Evolutionary conservation across 2,329 filamentous ascomycete genomes (phyloP).

Genomic region (Sporothrix phasma): DNA sequence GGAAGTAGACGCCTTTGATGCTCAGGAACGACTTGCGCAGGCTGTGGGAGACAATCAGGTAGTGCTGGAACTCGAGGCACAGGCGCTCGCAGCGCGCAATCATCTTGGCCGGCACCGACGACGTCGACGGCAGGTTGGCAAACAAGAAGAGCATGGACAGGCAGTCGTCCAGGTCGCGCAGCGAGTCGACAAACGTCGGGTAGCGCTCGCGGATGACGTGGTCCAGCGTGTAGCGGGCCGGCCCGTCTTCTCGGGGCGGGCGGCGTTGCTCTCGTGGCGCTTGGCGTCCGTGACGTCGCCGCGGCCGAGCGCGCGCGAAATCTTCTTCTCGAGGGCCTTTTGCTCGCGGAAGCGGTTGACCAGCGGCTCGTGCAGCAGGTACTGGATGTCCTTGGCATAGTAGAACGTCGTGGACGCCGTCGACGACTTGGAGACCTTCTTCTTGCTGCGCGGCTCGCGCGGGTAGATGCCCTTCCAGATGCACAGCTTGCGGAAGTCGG

Average conservation of each 20-base stretch:
- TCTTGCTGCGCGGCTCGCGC: constrained; percentile 90
- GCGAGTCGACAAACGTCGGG: constrained; percentile 87
- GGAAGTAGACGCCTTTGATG: constrained; percentile 99
- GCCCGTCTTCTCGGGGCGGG: constrained; percentile 79
- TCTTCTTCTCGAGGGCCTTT: constrained; percentile 96
- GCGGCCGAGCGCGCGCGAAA: constrained; percentile 79
- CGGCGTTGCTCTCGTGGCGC: constrained; percentile 76
- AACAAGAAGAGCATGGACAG: constrained; percentile 96
- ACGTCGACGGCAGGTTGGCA: constrained; percentile 85
- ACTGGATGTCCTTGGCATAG: constrained; percentile 92
- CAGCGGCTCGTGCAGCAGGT: constrained; percentile 91
- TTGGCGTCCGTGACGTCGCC: constrained; percentile 85
- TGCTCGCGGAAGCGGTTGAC: constrained; percentile 93
- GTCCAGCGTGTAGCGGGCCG: constrained; percentile 86
- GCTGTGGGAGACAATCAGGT: constrained; percentile 83
- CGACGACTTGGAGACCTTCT: constrained; percentile 87
- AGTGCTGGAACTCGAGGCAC: constrained; percentile 94
- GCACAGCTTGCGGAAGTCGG: constrained; percentile 94
- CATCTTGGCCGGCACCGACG: constrained; percentile 85
- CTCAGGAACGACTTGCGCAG: constrained; percentile 93
- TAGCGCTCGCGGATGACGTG: constrained; percentile 98
- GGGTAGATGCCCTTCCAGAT: constrained; percentile 99
- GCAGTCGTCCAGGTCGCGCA: constrained; percentile 92
- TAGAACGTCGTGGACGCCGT: constrained; percentile 89
- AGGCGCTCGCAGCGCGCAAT: constrained; percentile 89